Conservation (phyloP, 352 stramenopile genomes). For the Phytophthora brassicae region DNA sequence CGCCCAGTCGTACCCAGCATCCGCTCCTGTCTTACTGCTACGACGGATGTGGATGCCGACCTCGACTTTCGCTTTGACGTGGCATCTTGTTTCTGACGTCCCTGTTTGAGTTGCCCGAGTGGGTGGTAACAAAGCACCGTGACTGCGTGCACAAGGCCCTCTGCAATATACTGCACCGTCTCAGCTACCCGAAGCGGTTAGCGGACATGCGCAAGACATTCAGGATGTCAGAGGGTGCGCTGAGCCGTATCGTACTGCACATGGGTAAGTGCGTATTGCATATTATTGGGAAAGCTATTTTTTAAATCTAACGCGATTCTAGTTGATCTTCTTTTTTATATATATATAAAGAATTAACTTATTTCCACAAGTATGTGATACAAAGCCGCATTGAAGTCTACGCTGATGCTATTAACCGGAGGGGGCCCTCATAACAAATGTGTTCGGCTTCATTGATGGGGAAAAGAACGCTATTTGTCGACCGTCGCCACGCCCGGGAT, state of each 20-base stretch:
- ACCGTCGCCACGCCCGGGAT: not conserved
- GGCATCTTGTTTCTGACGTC: not conserved
- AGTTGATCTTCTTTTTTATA: slow-evolving; percentile 1
- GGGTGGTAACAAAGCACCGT: slow-evolving; percentile 1
- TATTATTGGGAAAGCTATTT: not conserved
- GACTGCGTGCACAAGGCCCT: slow-evolving; percentile 1
- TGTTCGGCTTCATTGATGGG: not conserved
- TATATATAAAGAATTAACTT: slow-evolving; percentile 1
- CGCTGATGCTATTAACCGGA: not conserved
- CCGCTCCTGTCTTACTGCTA: slow-evolving; percentile 1
- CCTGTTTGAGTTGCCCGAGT: not conserved
- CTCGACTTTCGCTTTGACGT: slow-evolving; percentile 1
- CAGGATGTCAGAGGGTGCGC: not conserved
- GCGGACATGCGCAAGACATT: slow-evolving; percentile 4
- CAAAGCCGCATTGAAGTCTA: not conserved
- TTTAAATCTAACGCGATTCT: not conserved
- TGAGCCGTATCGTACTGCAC: not conserved
- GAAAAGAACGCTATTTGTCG: not conserved
- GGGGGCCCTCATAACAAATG: not conserved
- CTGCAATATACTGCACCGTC: slow-evolving; percentile 1
- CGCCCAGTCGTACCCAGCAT: not conserved
- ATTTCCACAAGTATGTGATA: not conserved
- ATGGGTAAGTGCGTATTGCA: not conserved
- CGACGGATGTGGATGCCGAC: slow-evolving; percentile 1
- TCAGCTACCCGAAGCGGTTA: slow-evolving; percentile 1